Evolutionary conservation across 768 basidiomycete species (phyloP).

Genomic region (Grammothele lineata): DNA sequence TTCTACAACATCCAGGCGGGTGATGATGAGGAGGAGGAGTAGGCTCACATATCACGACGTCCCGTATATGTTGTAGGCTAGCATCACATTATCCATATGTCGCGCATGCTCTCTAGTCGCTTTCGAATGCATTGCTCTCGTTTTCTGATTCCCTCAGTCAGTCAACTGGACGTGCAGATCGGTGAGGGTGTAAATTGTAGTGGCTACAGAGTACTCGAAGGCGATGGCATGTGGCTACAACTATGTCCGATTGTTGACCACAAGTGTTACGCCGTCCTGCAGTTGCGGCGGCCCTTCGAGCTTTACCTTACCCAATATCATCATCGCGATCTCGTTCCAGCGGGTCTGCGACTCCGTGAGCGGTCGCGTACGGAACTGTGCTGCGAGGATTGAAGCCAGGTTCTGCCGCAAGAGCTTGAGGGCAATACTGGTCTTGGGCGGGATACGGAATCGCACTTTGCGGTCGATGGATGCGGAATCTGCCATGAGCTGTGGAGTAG

Average conservation of each 20-base stretch:
- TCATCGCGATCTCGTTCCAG: constrained; percentile 74
- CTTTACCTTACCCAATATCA: constrained; percentile 46
- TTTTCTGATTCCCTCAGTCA: neutral
- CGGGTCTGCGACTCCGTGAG: constrained; percentile 52
- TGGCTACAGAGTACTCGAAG: neutral
- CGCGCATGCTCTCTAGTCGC: constrained; percentile 10
- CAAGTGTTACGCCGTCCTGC: constrained; percentile 20
- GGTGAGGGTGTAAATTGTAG: neutral
- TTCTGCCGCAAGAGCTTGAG: constrained; percentile 75
- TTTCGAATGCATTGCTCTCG: constrained; percentile 9
- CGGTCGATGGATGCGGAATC: constrained; percentile 76
- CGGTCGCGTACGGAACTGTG: constrained; percentile 60
- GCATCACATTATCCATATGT: constrained; percentile 12
- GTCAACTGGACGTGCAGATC: neutral
- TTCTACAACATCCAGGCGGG: constrained; percentile 87
- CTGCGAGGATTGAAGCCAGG: constrained; percentile 53
- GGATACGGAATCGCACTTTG: constrained; percentile 69
- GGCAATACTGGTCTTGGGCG: constrained; percentile 72
- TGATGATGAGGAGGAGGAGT: constrained; percentile 54
- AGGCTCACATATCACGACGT: constrained; percentile 10
- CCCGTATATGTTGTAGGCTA: constrained; percentile 18
- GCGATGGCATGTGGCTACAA: neutral
- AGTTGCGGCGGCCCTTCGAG: constrained; percentile 24
- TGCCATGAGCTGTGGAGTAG: constrained; percentile 56
- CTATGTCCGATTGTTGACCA: constrained; percentile 13